A percentile compares a stretch with the other conserved stretches of the same genome.
These are phyloP conservation scores for Trypanosoma cruzi DNA, from an alignment of 208 protist species.

Conservation along the genomic window DNA sequence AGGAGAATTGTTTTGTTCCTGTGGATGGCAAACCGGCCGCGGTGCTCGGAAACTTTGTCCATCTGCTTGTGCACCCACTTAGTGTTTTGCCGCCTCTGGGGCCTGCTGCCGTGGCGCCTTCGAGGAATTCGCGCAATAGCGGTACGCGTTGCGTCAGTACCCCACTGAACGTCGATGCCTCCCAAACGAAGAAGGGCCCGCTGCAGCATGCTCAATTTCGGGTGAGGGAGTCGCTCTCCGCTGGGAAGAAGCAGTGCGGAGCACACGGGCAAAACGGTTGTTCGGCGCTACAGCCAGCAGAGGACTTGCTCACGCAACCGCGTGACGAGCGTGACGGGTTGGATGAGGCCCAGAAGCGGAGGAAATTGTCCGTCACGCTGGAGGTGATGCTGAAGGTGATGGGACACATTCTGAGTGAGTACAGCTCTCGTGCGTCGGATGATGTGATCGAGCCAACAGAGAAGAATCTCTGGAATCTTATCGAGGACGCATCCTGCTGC, in stretches of 20 bases:
- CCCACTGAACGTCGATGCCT: not conserved
- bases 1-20: slow-evolving; percentile 31
- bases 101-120: not conserved
- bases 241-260: not conserved
- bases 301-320: not conserved
- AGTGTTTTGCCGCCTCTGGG: not conserved
- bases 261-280: not conserved
- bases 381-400: slow-evolving; percentile 26
- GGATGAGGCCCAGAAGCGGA: not conserved
- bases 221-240: not conserved
- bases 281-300: not conserved
- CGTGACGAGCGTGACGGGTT: not conserved
- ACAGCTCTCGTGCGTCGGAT: slow-evolving; percentile 4
- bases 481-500: slow-evolving; percentile 17
- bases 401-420: slow-evolving; percentile 26
- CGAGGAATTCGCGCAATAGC: not conserved
- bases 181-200: not conserved
- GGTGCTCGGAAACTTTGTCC: slow-evolving; percentile 4
- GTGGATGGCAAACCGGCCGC: slow-evolving; percentile 19
- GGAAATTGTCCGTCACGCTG: slow-evolving; percentile 5
- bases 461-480: slow-evolving; percentile 24
- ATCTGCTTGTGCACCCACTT: slow-evolving; percentile 17
- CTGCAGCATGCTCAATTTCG: not conserved
- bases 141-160: not conserved
- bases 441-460: slow-evolving; percentile 28